Base-by-base conservation (phyloP, 441 rosid species). In the Adansonia grandidieri region DNA sequence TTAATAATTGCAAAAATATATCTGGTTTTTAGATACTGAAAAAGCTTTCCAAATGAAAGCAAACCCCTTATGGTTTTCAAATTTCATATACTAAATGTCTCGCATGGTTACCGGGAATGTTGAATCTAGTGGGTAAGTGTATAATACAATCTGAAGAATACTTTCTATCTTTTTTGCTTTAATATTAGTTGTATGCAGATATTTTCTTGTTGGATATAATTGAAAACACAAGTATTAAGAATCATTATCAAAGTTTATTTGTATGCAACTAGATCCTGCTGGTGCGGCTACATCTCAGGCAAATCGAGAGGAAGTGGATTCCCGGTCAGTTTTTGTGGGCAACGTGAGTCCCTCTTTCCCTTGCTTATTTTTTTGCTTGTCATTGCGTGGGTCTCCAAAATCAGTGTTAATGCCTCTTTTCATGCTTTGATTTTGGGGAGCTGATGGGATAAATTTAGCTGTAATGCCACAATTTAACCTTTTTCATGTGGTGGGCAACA, bases 291-390 rank as follows among this genome's bases (percentile, higher is more conserved):
- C 75, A 58, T 77, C 80, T 17, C 80, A 77, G 69, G 80, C 80
- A 28, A 77, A 77, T 70, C 65, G 67, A n/a, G 80, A 77, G 80
- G 80, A 77, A 63, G 56, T 69, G 7, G 80, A 77, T 70, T 58
- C 75, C 20, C 80, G 80, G 28, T 77, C 80, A 9, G 51, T 77
- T 15, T 77, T 77, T 58, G 75, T 77, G 17, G 80, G 80, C 37
- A 32, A 32, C 2, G 37, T 32, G 37, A 32, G 37, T 32, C 37
- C 37, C 37, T 32, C 37, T 32, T 32, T 32, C 37, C 37, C 37
- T 32, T 32, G 37, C 37, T 32, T 32, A 32, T 32, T 32, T 32
- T 32, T 2, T 32, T 32, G 37, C 37, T 32, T 32, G 37, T 3
- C 37, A 32, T 32, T 32, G 37, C 37, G 37, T 32, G 37, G 22